Conservation (phyloP, 139 green algal species). For the Edaphochlamys debaryana region DNA sequence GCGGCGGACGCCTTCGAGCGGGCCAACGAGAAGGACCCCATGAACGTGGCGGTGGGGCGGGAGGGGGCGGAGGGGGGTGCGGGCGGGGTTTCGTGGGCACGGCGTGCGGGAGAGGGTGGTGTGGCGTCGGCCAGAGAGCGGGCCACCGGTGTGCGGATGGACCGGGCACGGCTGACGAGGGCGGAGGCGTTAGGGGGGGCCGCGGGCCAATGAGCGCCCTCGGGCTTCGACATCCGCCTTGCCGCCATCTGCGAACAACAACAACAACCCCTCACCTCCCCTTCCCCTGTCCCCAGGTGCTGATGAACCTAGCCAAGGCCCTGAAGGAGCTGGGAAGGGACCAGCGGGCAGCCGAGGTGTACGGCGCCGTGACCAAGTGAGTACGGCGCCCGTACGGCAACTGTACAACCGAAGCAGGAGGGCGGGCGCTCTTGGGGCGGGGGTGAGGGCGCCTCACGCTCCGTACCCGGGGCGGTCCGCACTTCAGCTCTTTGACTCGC, state of each 20-base stretch:
- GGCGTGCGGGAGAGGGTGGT: neutral
- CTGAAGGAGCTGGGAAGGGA: conserved; percentile 39
- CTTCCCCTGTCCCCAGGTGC: conserved; percentile 33
- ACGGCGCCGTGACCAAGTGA: conserved; percentile 43
- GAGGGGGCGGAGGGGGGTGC: neutral
- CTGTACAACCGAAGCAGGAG: no score
- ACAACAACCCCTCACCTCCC: no score
- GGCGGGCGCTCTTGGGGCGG: no score
- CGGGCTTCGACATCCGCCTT: no score
- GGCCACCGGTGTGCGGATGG: no score
- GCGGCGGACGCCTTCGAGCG: conserved; percentile 53
- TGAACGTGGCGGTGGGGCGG: conserved; percentile 49
- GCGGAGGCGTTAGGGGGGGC: no score
- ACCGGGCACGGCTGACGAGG: no score
- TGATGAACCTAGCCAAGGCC: conserved; percentile 48
- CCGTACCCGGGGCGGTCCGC: neutral
- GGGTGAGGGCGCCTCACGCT: neutral
- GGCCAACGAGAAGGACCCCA: conserved; percentile 62
- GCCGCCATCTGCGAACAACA: no score
- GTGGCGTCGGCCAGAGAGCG: no score
- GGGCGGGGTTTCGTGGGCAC: neutral
- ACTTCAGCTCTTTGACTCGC: neutral
- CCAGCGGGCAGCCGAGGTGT: conserved; percentile 55
- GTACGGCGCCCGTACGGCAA: neutral
- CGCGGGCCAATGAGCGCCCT: no score